Evolutionary conservation across 768 basidiomycete genomes (phyloP), one percentile per base, ranked within the genome.

Genomic region (Punctularia strigosozonata): DNA sequence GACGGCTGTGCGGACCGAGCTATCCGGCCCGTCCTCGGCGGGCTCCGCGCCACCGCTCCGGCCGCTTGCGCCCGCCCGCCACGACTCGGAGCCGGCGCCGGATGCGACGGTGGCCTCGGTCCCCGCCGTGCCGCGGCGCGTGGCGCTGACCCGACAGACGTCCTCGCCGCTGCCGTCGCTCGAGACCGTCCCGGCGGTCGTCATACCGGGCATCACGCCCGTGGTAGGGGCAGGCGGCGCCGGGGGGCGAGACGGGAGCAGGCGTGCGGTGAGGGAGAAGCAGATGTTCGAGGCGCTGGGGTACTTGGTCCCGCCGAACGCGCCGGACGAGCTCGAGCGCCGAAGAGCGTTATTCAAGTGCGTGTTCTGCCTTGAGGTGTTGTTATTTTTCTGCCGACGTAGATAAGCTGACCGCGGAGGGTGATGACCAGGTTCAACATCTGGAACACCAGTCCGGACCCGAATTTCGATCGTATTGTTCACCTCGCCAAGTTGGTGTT

Each of bases 401-500:
- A 17, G 28, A 8, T 20, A 12, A 34, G 15, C 22, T 20, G n/a
- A 8, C 25, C n/a, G n/a, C n/a, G n/a, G n/a, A n/a, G n/a, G n/a
- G n/a, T n/a, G n/a, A n/a, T n/a, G n/a, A n/a, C 10, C 45, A 85
- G 87, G 46, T 92, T 88, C 63, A 89, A 90, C 48, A 83, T 95
- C 36, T 80, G 88, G 73, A 76, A 85, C 46, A 91, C 89, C 0
- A 77, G 78, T 13, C 66, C 79, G 6, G 92, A 97, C 55, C 65
- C 75, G 45, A 92, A 94, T 54, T 95, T 97, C 53, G 91, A 95
- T 57, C 75, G 92, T 14, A 92, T 95, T 46, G 86, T 80, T 13
- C 89, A 94, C 55, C 71, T 97, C 20, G 85, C 84, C 28, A 92
- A 92, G 61, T 64, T 95, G 28, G 92, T 97, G 5, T 97, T 97